phyloP scores from a whole-genome alignment of 2,329 filamentous ascomycete genomes.

The Verticillium longisporum region DNA sequence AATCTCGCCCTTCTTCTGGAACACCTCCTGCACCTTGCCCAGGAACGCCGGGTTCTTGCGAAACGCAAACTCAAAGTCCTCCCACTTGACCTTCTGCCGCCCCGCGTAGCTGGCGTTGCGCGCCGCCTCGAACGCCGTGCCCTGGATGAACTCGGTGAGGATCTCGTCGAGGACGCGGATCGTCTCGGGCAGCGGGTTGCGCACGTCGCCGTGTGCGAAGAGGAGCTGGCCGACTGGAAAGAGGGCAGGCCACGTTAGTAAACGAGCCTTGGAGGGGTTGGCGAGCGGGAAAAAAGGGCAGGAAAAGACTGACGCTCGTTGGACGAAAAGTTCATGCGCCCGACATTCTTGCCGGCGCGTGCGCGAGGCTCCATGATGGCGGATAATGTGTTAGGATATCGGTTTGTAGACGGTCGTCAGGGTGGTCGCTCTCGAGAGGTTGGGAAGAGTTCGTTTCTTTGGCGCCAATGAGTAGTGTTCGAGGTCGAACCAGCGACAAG shows the following conservation, averaged over 20 bases:
- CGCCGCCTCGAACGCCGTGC: slow-evolving; percentile 84
- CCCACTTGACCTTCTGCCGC: slow-evolving; percentile 94
- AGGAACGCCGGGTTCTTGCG: slow-evolving; percentile 79
- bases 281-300: background rate
- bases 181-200: slow-evolving; percentile 73
- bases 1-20: slow-evolving; percentile 81
- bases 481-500: background rate
- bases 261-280: background rate
- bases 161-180: slow-evolving; percentile 89
- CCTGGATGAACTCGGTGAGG: slow-evolving; percentile 92
- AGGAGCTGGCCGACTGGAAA: slow-evolving; percentile 63
- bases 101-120: slow-evolving; percentile 78
- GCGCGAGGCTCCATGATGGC: slow-evolving; percentile 69
- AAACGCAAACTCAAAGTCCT: slow-evolving; percentile 94
- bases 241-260: background rate
- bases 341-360: slow-evolving; percentile 71
- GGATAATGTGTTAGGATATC: background rate
- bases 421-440: background rate
- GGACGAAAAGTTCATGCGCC: slow-evolving; percentile 72
- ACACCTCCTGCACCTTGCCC: slow-evolving; percentile 81
- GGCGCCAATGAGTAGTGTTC: background rate
- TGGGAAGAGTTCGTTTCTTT: background rate
- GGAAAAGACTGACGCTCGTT: slow-evolving; percentile 54
- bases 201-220: slow-evolving; percentile 73
- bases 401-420: background rate